phyloP scores from a whole-genome alignment of 164 flowering plant species.

The Cinnamomum chago region DNA sequence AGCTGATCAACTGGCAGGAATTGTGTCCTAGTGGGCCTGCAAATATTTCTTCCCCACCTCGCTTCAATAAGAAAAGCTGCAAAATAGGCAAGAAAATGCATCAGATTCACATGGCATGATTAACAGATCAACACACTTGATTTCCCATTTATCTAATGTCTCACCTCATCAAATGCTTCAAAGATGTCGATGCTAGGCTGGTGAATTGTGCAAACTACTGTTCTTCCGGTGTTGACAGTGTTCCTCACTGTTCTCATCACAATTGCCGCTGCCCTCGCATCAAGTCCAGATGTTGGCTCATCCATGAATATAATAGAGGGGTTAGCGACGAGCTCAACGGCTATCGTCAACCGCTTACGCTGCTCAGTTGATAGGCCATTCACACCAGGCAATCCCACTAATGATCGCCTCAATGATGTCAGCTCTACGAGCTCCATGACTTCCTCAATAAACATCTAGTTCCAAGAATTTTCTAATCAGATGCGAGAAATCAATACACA shows the following conservation, averaged over 20 bases:
- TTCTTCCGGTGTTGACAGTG: constrained; percentile 47
- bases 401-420: constrained; percentile 24
- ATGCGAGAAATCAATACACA: too few relatives aligned
- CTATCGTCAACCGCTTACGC: constrained; percentile 46
- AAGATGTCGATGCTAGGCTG: constrained; percentile 53
- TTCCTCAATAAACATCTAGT: constrained; percentile 46
- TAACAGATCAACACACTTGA: not conserved
- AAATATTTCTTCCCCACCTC: constrained; percentile 37
- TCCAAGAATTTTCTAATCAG: not conserved
- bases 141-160: not conserved
- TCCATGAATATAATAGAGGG: constrained; percentile 57
- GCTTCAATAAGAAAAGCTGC: constrained; percentile 34
- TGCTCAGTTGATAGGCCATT: constrained; percentile 49
- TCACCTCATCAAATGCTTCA: constrained; percentile 50
- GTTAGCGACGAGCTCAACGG: constrained; percentile 53
- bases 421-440: constrained; percentile 52
- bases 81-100: not conserved
- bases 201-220: constrained; percentile 52
- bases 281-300: constrained; percentile 55
- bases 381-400: constrained; percentile 42
- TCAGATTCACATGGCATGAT: not conserved
- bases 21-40: constrained; percentile 36
- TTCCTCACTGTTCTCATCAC: constrained; percentile 54
- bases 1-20: constrained; percentile 29
- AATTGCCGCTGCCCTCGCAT: constrained; percentile 51